phyloP scores from a whole-genome alignment of 345 rosid species.

The Eucalyptus dawsonii region DNA sequence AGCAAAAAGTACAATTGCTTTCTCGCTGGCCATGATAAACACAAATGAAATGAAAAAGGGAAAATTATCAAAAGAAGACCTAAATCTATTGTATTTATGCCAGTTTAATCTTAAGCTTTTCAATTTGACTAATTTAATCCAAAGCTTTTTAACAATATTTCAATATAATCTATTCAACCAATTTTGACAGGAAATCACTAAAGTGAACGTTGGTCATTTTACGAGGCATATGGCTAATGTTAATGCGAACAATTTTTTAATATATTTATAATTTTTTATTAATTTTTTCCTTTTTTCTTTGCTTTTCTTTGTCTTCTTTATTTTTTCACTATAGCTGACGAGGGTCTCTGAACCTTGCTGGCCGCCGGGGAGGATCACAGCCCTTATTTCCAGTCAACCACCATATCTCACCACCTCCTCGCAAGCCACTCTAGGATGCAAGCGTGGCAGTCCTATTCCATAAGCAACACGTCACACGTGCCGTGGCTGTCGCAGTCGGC shows the following conservation, averaged over 20 bases:
- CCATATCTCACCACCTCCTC: background rate
- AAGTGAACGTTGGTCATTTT: background rate
- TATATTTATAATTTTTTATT: no score
- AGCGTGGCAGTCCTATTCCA: background rate
- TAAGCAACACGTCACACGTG: background rate
- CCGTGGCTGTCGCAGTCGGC: background rate
- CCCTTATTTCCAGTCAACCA: background rate
- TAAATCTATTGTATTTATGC: background rate
- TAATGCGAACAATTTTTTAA: fast-evolving
- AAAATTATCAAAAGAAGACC: fast-evolving
- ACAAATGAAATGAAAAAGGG: background rate
- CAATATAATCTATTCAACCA: background rate
- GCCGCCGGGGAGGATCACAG: background rate
- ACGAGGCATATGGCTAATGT: fast-evolving
- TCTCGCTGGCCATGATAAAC: background rate
- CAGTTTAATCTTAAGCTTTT: no score
- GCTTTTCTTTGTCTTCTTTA: background rate
- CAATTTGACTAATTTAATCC: no score
- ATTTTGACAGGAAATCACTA: no score
- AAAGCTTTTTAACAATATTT: no score
- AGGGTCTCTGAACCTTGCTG: fast-evolving
- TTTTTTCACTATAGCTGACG: background rate
- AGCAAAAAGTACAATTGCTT: background rate
- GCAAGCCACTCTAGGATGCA: background rate
- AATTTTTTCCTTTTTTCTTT: no score